Percentiles rank a stretch among this genome's conserved stretches.
These are phyloP conservation scores for Senecio squalidus DNA, from an alignment of 140 eudicot genomes.

Conservation along the genomic window DNA sequence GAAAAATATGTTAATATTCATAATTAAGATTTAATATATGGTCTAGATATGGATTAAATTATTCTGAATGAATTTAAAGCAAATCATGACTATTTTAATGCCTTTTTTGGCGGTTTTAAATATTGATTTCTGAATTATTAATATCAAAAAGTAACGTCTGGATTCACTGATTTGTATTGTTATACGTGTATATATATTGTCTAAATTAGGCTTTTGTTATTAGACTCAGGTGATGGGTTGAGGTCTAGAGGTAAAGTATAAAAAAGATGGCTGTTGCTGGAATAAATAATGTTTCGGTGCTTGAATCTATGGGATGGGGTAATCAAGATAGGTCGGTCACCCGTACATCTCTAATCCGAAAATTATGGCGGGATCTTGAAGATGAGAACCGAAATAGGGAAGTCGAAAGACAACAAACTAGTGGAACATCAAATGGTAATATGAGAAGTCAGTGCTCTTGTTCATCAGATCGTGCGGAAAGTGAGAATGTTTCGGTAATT, in stretches of 20 bases:
- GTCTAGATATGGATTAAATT: neutral
- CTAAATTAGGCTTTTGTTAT: neutral
- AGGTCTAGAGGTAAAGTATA: neutral
- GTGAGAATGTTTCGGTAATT: conserved; percentile 28
- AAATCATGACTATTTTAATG: neutral
- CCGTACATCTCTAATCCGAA: conserved; percentile 57
- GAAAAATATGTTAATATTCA: neutral
- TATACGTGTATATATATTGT: neutral
- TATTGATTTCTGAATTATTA: neutral
- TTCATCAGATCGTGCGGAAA: conserved; percentile 25
- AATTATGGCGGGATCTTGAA: conserved; percentile 89
- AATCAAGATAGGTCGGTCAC: conserved; percentile 46
- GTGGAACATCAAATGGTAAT: conserved; percentile 18
- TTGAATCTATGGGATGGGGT: conserved; percentile 38
- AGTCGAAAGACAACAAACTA: conserved; percentile 19
- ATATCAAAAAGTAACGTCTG: neutral
- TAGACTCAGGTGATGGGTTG: conserved; percentile 18
- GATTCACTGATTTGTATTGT: neutral
- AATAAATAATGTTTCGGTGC: conserved; percentile 46
- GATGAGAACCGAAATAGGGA: conserved; percentile 40
- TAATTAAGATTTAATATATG: neutral
- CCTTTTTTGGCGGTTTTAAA: neutral
- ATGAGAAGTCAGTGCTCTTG: conserved; percentile 21
- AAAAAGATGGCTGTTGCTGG: conserved; percentile 71
- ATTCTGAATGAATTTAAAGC: neutral